Percentiles rank a stretch among this genome's conserved stretches.
Evolutionary conservation across 1,284 basidiomycete genomes (phyloP).

Genomic region (Boletus mariae): DNA sequence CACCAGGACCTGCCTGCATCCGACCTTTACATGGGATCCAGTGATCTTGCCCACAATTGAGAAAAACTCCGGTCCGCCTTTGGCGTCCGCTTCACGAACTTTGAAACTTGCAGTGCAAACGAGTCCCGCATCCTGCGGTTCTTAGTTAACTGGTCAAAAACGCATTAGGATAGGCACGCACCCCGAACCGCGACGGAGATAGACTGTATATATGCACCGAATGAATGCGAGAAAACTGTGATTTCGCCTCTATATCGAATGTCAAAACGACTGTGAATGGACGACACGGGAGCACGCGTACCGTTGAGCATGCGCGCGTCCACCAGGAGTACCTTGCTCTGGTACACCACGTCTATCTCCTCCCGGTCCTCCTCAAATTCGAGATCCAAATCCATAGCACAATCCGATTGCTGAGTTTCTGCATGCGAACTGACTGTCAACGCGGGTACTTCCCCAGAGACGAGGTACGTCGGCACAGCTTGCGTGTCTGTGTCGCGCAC

Average conservation of each 20-base stretch:
- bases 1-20: slow-evolving; percentile 6
- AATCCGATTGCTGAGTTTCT: slow-evolving; percentile 29
- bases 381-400: slow-evolving; percentile 45
- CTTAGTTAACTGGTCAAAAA: not conserved
- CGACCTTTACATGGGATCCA: slow-evolving; percentile 50
- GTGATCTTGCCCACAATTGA: slow-evolving; percentile 50
- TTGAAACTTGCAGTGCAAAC: slow-evolving; percentile 48
- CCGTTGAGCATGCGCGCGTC: slow-evolving; percentile 58
- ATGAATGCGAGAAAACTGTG: slow-evolving; percentile 45
- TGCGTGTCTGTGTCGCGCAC: slow-evolving; percentile 38
- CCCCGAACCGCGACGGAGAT: slow-evolving; percentile 55
- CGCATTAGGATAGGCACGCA: slow-evolving; percentile 32
- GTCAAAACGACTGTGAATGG: not conserved
- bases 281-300: slow-evolving; percentile 32
- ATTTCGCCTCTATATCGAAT: slow-evolving; percentile 43
- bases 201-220: slow-evolving; percentile 65
- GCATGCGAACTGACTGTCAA: slow-evolving; percentile 12
- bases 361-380: slow-evolving; percentile 33
- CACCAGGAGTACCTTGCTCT: slow-evolving; percentile 49
- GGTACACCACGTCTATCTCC: slow-evolving; percentile 35
- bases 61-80: slow-evolving; percentile 42
- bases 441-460: slow-evolving; percentile 49
- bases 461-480: slow-evolving; percentile 61
- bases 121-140: slow-evolving; percentile 54
- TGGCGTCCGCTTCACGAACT: slow-evolving; percentile 49